Evolutionary conservation across 176 grass and related monocot species (phyloP), one percentile per base, ranked within the genome.

Genomic region (Oryza australiensis): DNA sequence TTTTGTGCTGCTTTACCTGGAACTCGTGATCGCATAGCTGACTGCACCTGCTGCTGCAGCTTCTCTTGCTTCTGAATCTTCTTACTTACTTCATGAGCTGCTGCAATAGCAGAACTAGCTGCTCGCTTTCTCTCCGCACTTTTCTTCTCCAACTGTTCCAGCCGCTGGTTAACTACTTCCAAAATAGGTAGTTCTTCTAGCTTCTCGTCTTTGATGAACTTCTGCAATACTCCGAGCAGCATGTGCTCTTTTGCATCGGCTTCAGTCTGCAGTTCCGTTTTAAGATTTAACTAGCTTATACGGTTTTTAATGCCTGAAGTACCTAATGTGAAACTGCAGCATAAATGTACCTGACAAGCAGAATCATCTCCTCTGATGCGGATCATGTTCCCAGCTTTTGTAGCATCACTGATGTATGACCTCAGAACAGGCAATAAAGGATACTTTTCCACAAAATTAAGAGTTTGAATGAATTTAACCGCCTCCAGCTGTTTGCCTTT

Each of bases 381-480:
- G 43, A 88, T 82, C 68, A 90, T 70, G 66, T 80, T 84, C 64
- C 88, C 88, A 88, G 88, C 88, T 79, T 78, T 81, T 75, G 80
- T 78, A 30, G 82, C 62, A 85, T 76, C 83, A 69, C 76, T 80
- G 63, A 94, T 73, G 65, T 94, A 91, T 9, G 75, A 78, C 38
- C 84, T 86, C 66, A 94, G 13, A 59, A 94, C 9, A 77, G 88
- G 83, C 41, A 86, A 82, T 33, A 87, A 70, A 45, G 88, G 83
- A 71, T 81, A 81, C 41, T 88, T 90, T 15, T 90, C 57, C 48
- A 35, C 65, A 45, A 88, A 68, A 83, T 88, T 84, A 80, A 94
- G 76, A 86, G 88, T 65, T 88, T 78, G 86, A 71, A 90, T 86
- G 75, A 94, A 90, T 83, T 88, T 90, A 76, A 90, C 86, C 0